Evolutionary conservation across 177 flowering plant species (phyloP).

Genomic region (Vitis hybrid): DNA sequence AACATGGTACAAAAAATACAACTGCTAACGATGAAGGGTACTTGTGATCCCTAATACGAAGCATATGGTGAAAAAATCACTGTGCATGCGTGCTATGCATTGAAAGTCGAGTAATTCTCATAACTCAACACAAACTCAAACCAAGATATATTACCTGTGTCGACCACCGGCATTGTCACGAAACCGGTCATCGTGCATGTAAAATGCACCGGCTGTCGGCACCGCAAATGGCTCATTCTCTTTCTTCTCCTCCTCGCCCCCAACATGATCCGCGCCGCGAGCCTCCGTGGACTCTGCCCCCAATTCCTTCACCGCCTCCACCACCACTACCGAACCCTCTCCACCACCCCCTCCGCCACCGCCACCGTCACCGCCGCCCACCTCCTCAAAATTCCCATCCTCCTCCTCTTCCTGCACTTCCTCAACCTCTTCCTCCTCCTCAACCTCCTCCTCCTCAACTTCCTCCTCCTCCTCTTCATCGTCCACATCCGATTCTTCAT

Average conservation of each 20-base stretch:
- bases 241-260: constrained; percentile 61
- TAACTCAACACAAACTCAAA: background rate
- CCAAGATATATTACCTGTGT: constrained; percentile 49
- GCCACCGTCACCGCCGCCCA: constrained; percentile 1
- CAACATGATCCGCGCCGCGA: background rate
- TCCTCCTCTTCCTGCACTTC: constrained; percentile 25
- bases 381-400: constrained; percentile 21
- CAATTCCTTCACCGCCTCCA: background rate
- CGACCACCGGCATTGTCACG: constrained; percentile 71
- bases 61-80: no score
- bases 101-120: no score
- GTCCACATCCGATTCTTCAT: constrained; percentile 35
- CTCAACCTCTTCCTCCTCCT: constrained; percentile 25
- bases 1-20: no score
- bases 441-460: constrained; percentile 34
- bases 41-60: no score
- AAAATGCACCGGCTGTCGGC: constrained; percentile 97
- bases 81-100: no score
- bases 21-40: no score
- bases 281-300: constrained; percentile 3
- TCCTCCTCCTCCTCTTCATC: constrained; percentile 39
- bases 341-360: constrained; percentile 1
- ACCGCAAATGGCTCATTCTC: constrained; percentile 88
- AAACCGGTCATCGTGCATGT: constrained; percentile 99
- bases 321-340: constrained; percentile 1